Evolutionary conservation across 805 yeast genomes (phyloP).

Genomic region (Metschnikowia vanudenii): DNA sequence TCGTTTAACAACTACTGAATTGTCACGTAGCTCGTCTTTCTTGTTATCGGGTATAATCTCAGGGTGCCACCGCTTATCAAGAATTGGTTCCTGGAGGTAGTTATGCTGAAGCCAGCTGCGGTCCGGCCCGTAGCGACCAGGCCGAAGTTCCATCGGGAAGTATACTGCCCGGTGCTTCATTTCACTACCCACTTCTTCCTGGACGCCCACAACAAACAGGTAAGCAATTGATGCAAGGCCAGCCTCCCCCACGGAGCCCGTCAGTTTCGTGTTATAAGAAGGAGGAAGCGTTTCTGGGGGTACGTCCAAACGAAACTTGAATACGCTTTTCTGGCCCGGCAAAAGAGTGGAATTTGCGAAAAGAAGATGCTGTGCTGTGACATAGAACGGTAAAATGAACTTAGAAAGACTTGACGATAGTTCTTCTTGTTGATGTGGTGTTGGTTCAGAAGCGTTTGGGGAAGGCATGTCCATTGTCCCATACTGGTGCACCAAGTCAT

Average conservation of each 20-base stretch:
- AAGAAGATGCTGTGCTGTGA: constrained; percentile 39
- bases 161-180: constrained; percentile 28
- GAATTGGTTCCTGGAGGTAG: constrained; percentile 25
- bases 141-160: constrained; percentile 34
- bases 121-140: constrained; percentile 26
- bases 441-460: background rate
- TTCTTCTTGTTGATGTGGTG: constrained; percentile 11
- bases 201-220: constrained; percentile 35
- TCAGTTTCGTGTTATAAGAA: constrained; percentile 40
- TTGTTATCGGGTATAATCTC: background rate
- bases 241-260: constrained; percentile 39
- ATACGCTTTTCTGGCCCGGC: constrained; percentile 20
- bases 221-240: constrained; percentile 39
- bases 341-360: constrained; percentile 31
- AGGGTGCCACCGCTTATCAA: constrained; percentile 33
- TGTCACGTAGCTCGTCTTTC: background rate
- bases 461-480: constrained; percentile 22
- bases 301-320: constrained; percentile 26
- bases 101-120: constrained; percentile 29
- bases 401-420: constrained; percentile 28
- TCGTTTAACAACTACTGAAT: background rate
- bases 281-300: constrained; percentile 34
- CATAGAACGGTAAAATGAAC: constrained; percentile 38
- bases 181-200: constrained; percentile 16
- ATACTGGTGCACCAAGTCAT: constrained; percentile 36